These are phyloP conservation scores for Dactylellina haptotyla DNA, from an alignment of 2,329 filamentous ascomycete genomes.

Conservation along the genomic window DNA sequence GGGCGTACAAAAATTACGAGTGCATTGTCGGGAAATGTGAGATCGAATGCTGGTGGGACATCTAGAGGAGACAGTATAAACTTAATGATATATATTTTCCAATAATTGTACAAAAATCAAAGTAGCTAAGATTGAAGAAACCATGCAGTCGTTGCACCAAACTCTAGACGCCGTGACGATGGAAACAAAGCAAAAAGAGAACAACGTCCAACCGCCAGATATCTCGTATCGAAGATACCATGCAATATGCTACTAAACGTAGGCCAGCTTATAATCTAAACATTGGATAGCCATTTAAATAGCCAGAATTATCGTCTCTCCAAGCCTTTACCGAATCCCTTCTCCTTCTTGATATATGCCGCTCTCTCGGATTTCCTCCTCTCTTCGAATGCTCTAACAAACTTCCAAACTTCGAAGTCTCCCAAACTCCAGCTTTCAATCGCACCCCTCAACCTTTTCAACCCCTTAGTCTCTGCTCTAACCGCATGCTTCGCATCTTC, in stretches of 20 bases:
- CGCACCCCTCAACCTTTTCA: conserved; percentile 56
- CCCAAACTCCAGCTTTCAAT: conserved; percentile 57
- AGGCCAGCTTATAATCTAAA: not conserved
- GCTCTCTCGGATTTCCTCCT: conserved; percentile 54
- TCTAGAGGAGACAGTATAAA: no score
- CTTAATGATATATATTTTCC: no score
- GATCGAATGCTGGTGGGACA: conserved; percentile 30
- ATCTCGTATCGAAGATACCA: not conserved
- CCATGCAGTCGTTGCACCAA: not conserved
- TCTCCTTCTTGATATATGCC: conserved; percentile 68
- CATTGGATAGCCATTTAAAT: not conserved
- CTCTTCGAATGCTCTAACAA: conserved; percentile 55
- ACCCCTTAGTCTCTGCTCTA: conserved; percentile 59
- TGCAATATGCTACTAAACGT: not conserved
- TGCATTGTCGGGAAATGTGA: conserved; percentile 25
- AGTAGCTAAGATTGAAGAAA: no score
- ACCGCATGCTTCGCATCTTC: conserved; percentile 65
- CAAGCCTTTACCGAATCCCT: conserved; percentile 59
- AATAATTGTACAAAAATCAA: not conserved
- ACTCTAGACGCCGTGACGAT: conserved; percentile 14
- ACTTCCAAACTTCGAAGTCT: conserved; percentile 58
- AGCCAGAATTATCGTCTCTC: conserved; percentile 9
- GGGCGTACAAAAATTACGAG: conserved; percentile 14
- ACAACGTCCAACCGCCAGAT: not conserved
- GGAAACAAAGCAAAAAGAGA: not conserved